phyloP scores from a whole-genome alignment of 129 eudicot species.

The carrot (Daucus carota) region DNA sequence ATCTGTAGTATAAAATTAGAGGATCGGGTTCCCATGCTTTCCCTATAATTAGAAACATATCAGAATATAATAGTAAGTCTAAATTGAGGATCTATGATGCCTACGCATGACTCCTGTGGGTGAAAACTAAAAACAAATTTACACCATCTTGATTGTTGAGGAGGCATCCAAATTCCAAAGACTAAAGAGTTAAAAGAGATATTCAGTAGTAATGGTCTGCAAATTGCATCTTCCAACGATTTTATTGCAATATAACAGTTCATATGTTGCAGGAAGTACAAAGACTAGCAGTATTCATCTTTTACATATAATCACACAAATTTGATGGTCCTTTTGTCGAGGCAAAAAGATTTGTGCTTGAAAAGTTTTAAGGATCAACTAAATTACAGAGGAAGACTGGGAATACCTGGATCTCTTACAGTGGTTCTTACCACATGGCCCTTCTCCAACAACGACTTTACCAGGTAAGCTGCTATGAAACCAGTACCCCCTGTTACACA shows the following conservation, averaged over 20 bases:
- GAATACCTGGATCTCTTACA: slow-evolving; percentile 73
- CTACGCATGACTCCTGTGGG: neutral
- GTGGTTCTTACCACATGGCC: slow-evolving; percentile 70
- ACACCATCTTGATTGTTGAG: neutral
- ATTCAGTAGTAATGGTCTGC: neutral
- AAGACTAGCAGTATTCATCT: neutral
- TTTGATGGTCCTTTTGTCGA: too few relatives aligned
- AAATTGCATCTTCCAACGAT: neutral
- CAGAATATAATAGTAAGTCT: neutral
- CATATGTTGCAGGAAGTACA: neutral
- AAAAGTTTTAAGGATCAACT: neutral
- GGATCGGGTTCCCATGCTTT: neutral
- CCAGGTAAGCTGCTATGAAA: slow-evolving; percentile 68
- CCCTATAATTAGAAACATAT: neutral
- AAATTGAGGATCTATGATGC: neutral
- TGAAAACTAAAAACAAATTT: neutral
- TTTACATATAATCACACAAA: neutral
- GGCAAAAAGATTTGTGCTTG: too few relatives aligned
- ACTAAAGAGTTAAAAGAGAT: neutral
- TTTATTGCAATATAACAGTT: neutral
- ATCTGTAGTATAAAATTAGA: neutral
- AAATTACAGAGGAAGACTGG: neutral
- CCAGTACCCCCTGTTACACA: slow-evolving; percentile 96
- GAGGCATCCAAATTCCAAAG: neutral
- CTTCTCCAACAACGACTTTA: slow-evolving; percentile 38